Evolutionary conservation across 257 asterid genomes (phyloP).

Genomic region (Coffea canephora): DNA sequence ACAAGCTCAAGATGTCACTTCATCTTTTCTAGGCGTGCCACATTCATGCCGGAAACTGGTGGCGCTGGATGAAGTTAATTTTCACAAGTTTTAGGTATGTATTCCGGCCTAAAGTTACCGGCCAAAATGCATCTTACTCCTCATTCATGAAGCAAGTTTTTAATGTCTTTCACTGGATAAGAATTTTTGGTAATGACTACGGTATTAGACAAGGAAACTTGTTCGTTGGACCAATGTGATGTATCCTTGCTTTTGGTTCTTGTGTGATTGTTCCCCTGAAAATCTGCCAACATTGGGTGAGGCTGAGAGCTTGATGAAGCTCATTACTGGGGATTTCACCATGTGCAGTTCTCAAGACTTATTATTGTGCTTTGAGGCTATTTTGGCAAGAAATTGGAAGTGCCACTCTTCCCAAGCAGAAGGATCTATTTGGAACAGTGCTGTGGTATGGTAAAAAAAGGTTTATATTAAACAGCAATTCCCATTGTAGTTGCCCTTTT

Average conservation of each 20-base stretch:
- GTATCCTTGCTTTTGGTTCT: neutral
- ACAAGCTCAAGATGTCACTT: constrained; percentile 57
- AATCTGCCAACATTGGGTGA: neutral
- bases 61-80: neutral
- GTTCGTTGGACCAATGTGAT: neutral
- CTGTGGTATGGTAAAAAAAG: too few species aligned
- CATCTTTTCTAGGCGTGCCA: constrained; percentile 47
- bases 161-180: neutral
- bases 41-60: neutral
- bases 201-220: neutral
- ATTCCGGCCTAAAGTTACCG: neutral
- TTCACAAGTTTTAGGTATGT: neutral
- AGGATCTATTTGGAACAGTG: neutral
- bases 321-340: neutral
- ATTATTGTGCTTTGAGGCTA: neutral
- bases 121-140: neutral
- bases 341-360: neutral
- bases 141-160: neutral
- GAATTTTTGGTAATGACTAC: neutral
- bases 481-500: too few species aligned
- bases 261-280: neutral
- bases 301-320: neutral
- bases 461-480: too few species aligned
- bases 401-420: neutral
- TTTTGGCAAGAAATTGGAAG: neutral